Base-by-base conservation (phyloP, 73 alveolate species). In the Paramecium caudatum region DNA sequence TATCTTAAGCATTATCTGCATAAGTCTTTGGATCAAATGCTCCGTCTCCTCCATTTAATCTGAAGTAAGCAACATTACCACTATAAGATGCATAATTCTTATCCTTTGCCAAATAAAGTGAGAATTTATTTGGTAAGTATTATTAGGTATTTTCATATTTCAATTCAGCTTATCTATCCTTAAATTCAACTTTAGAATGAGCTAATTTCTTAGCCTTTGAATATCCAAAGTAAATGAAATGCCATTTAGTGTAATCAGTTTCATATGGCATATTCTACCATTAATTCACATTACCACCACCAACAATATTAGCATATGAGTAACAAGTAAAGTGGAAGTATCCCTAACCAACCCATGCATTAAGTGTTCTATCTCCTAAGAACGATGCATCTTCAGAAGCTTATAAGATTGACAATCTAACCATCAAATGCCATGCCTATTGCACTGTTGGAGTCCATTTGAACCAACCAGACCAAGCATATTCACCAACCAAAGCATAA, bases 341-440 rank as follows among this genome's bases (percentile, higher is more conserved):
- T 37, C 88, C 88, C 43, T 17, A 19, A 12, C 88, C 88, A 74
- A 74, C 88, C 88, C 88, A 74, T 17, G 88, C 88, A 41, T 10
- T 27, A 5, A 74, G 32, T 10, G 69, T 43, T 74, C 88, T 74
- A 43, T 74, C 88, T 74, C 88, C 88, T 41, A 74, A 74, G 46
- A 74, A 74, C 19, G 46, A 4, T 8, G 19, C 4, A 45, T 74
- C 47, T 41, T 15, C 47, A 43, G 69, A 37, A 5, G 17, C 12
- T 10, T 43, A 7, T 9, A 37, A 15, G 8, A 5, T 45, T 15
- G 88, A 12, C 0, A 74, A 7, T 74, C 88, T 74, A 41, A 74
- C 88, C 43, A 74, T 74, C 19, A 74, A 45, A 74, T 74, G 88
- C 88, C 88, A 74, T 16, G 62, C 69, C 43, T 23, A 19, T 74